These are phyloP conservation scores for Staphylotrichum tortipilum DNA, from an alignment of 495 filamentous ascomycete species.

Conservation along the genomic window DNA sequence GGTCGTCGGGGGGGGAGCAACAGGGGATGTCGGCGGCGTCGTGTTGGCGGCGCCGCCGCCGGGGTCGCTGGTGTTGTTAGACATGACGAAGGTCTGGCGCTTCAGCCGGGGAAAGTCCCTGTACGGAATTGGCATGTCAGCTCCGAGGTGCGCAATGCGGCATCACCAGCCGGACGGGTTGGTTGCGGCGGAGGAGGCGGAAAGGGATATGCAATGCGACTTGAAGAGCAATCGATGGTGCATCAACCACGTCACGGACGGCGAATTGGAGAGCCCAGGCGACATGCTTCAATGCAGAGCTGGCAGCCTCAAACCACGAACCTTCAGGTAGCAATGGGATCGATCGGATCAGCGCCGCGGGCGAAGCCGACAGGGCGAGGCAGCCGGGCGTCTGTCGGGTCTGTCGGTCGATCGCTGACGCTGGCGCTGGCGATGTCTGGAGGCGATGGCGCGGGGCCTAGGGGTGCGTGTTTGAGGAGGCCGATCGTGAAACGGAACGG, in stretches of 20 bases:
- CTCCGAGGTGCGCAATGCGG: conserved; percentile 2
- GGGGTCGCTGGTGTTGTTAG: conserved; percentile 35
- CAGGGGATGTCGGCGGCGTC: conserved; percentile 24
- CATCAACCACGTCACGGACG: too few relatives aligned
- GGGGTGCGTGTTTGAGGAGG: conserved; percentile 21
- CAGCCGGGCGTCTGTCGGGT: too few relatives aligned
- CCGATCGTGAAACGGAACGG: conserved; percentile 18
- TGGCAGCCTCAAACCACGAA: conserved; percentile 8
- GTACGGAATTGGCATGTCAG: conserved; percentile 35
- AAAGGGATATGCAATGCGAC: conserved; percentile 13
- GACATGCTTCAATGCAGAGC: conserved; percentile 8
- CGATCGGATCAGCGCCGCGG: background rate
- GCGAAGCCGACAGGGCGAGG: conserved; percentile 8
- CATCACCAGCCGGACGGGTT: conserved; percentile 16
- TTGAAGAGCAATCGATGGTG: too few relatives aligned
- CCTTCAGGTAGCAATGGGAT: conserved; percentile 9
- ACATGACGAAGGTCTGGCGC: conserved; percentile 38
- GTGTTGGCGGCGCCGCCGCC: conserved; percentile 12
- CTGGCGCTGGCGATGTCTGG: conserved; percentile 6
- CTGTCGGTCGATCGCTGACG: too few relatives aligned
- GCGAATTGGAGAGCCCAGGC: background rate
- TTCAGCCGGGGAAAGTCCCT: conserved; percentile 28
- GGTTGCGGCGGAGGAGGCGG: conserved; percentile 17
- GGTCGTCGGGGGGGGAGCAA: conserved; percentile 2
- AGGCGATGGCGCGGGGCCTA: conserved; percentile 8